A percentile compares a stretch with the other conserved stretches of the same genome.
Conservation (phyloP, 495 filamentous ascomycete genomes). For the Pseudevernia furfuracea region DNA sequence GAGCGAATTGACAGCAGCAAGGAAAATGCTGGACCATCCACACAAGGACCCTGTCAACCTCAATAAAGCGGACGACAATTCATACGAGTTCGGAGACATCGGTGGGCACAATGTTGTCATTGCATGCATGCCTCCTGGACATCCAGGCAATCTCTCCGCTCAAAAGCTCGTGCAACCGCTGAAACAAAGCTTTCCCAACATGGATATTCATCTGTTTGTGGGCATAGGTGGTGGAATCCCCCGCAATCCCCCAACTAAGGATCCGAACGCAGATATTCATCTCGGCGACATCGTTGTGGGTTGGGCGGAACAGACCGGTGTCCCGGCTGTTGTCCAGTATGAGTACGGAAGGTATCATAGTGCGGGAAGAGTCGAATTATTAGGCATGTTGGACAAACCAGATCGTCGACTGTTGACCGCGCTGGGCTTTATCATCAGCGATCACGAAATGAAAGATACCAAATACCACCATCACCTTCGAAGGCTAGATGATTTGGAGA, state of each 20-base stretch:
- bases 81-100: slow-evolving; percentile 31
- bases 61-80: slow-evolving; percentile 26
- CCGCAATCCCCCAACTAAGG: not conserved
- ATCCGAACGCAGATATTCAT: slow-evolving; percentile 31
- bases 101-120: slow-evolving; percentile 34
- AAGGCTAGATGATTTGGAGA: not conserved
- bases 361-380: not conserved
- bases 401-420: not conserved
- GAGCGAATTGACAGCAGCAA: slow-evolving; percentile 24
- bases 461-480: not conserved
- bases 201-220: slow-evolving; percentile 36
- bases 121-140: slow-evolving; percentile 31
- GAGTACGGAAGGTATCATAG: not conserved
- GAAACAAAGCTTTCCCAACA: slow-evolving; percentile 31
- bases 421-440: not conserved
- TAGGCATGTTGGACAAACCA: not conserved
- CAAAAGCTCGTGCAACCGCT: slow-evolving; percentile 29
- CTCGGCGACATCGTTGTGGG: slow-evolving; percentile 42
- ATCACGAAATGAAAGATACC: not conserved
- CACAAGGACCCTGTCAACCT: slow-evolving; percentile 17
- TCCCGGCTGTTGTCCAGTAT: slow-evolving; percentile 28
- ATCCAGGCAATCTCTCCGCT: slow-evolving; percentile 22
- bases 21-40: slow-evolving; percentile 25
- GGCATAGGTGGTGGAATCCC: slow-evolving; percentile 42
- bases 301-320: slow-evolving; percentile 22